Percentiles rank a stretch among this genome's conserved stretches.
Evolutionary conservation across 805 yeast genomes (phyloP).

Genomic region (Ogataea dorogensis): DNA sequence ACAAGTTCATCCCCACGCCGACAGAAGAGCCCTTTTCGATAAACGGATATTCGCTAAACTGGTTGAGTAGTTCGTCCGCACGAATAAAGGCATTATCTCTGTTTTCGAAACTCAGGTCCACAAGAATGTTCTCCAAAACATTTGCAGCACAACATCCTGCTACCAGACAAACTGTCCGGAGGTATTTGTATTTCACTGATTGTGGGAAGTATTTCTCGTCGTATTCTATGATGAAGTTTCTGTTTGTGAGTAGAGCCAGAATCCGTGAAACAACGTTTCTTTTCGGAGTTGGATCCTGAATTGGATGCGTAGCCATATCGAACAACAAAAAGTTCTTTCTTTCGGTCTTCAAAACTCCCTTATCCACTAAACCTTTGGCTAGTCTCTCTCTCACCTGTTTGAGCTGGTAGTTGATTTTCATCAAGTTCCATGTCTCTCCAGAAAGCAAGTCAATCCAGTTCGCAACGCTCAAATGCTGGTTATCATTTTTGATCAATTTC

Average conservation of each 20-base stretch:
- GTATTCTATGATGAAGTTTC: slow-evolving; percentile 58
- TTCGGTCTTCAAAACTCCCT: slow-evolving; percentile 94
- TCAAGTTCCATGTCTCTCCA: slow-evolving; percentile 96
- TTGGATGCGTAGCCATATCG: slow-evolving; percentile 99
- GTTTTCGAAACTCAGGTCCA: slow-evolving; percentile 74
- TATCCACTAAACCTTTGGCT: slow-evolving; percentile 95
- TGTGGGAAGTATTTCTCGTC: slow-evolving; percentile 68
- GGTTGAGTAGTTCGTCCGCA: slow-evolving; percentile 87
- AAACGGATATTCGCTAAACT: slow-evolving; percentile 86
- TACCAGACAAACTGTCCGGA: slow-evolving; percentile 79
- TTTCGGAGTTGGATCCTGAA: slow-evolving; percentile 82
- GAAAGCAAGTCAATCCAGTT: slow-evolving; percentile 92
- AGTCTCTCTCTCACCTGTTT: slow-evolving; percentile 96
- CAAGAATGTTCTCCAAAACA: slow-evolving; percentile 86
- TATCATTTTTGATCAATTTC: slow-evolving; percentile 83
- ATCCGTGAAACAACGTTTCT: slow-evolving; percentile 76
- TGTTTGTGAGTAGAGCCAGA: slow-evolving; percentile 63
- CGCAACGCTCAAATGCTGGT: slow-evolving; percentile 70
- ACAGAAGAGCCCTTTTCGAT: slow-evolving; percentile 50
- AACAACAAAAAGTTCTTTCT: slow-evolving; percentile 90
- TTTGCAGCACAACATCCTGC: slow-evolving; percentile 94
- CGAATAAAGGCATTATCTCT: slow-evolving; percentile 90
- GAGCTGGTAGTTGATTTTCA: slow-evolving; percentile 91
- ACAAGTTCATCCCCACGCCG: slow-evolving; percentile 72
- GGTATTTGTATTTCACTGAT: slow-evolving; percentile 60